Conservation (phyloP, 306 rosid species). For the Acacia confusa region DNA sequence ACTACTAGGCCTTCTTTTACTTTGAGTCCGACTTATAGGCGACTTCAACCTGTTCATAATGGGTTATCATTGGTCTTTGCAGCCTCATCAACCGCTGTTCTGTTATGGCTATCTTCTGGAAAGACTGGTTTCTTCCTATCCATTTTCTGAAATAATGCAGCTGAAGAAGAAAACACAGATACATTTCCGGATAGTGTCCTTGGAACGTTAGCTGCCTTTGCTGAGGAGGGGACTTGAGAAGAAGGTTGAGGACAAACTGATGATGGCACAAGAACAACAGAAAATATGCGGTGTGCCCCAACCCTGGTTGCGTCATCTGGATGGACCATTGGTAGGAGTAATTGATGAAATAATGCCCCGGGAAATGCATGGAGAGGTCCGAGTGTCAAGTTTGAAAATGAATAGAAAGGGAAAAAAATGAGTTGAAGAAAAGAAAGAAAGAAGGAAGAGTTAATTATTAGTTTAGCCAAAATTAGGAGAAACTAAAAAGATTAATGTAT, state of each 20-base stretch:
- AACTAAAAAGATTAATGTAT: constrained; percentile 21
- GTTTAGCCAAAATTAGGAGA: neutral
- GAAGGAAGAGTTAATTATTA: constrained; percentile 39
- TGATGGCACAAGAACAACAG: constrained; percentile 93
- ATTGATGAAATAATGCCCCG: constrained; percentile 86
- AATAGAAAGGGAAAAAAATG: constrained; percentile 14
- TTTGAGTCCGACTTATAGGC: constrained; percentile 50
- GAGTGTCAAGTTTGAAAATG: constrained; percentile 20
- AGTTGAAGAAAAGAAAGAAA: constrained; percentile 32
- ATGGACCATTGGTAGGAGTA: constrained; percentile 90
- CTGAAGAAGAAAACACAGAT: constrained; percentile 64
- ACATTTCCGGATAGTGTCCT: constrained; percentile 71
- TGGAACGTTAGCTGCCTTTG: constrained; percentile 47
- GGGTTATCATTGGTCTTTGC: constrained; percentile 42
- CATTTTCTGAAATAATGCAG: constrained; percentile 86
- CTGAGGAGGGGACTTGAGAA: constrained; percentile 34
- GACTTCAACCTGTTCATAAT: constrained; percentile 66
- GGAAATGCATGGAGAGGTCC: constrained; percentile 57
- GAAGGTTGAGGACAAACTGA: constrained; percentile 76
- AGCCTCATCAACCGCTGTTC: constrained; percentile 17
- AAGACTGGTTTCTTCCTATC: constrained; percentile 51
- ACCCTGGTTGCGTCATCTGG: constrained; percentile 93
- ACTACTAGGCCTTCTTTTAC: constrained; percentile 40
- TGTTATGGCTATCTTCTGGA: constrained; percentile 43
- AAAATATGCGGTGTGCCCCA: constrained; percentile 90